Percentiles rank a stretch among this genome's conserved stretches.
phyloP scores from a whole-genome alignment of 805 yeast genomes.

The Yarrowia yakushimensis region DNA sequence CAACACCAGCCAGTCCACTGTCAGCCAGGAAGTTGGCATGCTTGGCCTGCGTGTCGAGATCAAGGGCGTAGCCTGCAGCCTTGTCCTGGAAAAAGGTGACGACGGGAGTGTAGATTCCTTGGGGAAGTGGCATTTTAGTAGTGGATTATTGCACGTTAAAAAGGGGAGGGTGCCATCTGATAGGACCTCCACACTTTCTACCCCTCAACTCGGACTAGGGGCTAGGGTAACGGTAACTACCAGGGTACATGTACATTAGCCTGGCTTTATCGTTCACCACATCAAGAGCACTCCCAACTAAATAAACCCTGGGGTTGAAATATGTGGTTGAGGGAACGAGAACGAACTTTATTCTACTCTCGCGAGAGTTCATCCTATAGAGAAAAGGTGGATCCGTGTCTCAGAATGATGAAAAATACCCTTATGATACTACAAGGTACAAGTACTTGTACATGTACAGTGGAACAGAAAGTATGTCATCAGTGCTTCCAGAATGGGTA shows the following conservation, averaged over 20 bases:
- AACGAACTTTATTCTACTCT: too few species aligned
- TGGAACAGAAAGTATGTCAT: too few species aligned
- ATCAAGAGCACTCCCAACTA: too few species aligned
- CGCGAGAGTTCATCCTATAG: too few species aligned
- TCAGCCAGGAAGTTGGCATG: conserved; percentile 46
- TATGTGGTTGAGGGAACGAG: too few species aligned
- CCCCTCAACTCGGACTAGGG: conserved; percentile 21
- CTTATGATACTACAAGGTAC: too few species aligned
- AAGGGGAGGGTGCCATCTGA: background rate
- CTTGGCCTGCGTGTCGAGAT: conserved; percentile 45
- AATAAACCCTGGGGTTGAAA: too few species aligned
- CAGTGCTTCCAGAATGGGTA: too few species aligned
- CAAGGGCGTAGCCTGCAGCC: conserved; percentile 40
- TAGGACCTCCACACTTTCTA: conserved; percentile 8
- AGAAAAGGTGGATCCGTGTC: too few species aligned
- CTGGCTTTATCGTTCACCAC: conserved; percentile 5
- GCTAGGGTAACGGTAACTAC: conserved; percentile 24
- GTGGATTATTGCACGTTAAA: background rate
- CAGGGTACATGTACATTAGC: conserved; percentile 8
- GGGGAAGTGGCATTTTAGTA: conserved; percentile 25
- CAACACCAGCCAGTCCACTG: conserved; percentile 49
- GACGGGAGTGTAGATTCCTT: conserved; percentile 49
- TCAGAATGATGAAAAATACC: too few species aligned
- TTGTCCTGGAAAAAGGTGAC: conserved; percentile 52
- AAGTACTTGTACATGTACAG: too few species aligned